These are phyloP conservation scores for Tetrapyrgos nigripes DNA, from an alignment of 1,284 basidiomycete genomes.

Conservation along the genomic window DNA sequence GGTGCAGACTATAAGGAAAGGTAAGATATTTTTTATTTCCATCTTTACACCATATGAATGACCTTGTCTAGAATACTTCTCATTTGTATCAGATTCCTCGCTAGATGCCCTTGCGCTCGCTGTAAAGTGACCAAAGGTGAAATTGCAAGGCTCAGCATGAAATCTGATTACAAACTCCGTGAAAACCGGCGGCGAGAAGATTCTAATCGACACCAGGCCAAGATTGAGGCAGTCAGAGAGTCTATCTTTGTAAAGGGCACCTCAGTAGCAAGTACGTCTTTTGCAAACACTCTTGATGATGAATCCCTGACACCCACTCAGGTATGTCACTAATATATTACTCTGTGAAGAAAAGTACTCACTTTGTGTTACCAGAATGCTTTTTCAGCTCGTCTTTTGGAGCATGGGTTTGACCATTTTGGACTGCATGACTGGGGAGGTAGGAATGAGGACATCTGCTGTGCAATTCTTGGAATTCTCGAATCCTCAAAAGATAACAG, in stretches of 20 bases:
- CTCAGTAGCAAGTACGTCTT: slow-evolving; percentile 12
- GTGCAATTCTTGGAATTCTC: too few species aligned
- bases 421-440: neutral
- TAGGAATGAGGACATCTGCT: too few species aligned
- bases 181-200: slow-evolving; percentile 16
- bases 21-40: slow-evolving; percentile 26
- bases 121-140: neutral
- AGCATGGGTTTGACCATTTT: slow-evolving; percentile 22
- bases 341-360: neutral
- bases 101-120: slow-evolving; percentile 2
- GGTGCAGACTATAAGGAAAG: slow-evolving; percentile 44
- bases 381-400: slow-evolving; percentile 18
- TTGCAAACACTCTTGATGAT: slow-evolving; percentile 15
- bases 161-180: neutral
- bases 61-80: slow-evolving; percentile 32
- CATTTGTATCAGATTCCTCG: slow-evolving; percentile 15
- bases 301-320: slow-evolving; percentile 22
- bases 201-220: neutral
- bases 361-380: slow-evolving; percentile 24
- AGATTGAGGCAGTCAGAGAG: slow-evolving; percentile 11
- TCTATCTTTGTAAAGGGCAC: slow-evolving; percentile 20
- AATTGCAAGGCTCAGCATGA: neutral
- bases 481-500: too few species aligned
- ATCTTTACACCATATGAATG: slow-evolving; percentile 9
- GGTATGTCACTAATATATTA: slow-evolving; percentile 13